phyloP scores from a whole-genome alignment of 2,329 filamentous ascomycete genomes.

The Cladophialophora yegresii region DNA sequence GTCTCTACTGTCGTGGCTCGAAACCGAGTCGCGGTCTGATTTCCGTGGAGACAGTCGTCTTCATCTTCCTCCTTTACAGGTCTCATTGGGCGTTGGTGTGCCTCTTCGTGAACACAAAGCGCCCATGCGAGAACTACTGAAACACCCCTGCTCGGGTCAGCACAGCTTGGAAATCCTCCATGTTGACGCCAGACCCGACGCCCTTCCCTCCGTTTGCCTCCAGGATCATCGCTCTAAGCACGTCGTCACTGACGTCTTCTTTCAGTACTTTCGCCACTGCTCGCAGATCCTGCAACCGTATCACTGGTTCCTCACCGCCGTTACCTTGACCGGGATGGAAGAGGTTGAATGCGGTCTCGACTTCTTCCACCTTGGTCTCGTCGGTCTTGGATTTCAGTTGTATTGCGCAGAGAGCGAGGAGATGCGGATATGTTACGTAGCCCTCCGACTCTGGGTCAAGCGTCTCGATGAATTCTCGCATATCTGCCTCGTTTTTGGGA shows the following conservation, averaged over 20 bases:
- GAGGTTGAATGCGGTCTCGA: slow-evolving; percentile 77
- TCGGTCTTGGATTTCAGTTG: slow-evolving; percentile 67
- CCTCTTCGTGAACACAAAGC: neutral
- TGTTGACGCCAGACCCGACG: slow-evolving; percentile 68
- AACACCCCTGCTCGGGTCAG: slow-evolving; percentile 84
- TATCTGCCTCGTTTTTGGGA: slow-evolving; percentile 62
- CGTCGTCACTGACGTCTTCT: slow-evolving; percentile 78
- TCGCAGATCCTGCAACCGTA: slow-evolving; percentile 76
- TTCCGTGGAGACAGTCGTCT: slow-evolving; percentile 30
- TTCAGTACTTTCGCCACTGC: slow-evolving; percentile 78
- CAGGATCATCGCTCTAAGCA: slow-evolving; percentile 89
- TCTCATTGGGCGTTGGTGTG: neutral
- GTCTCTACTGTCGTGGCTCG: slow-evolving; percentile 30
- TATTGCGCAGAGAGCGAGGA: slow-evolving; percentile 84
- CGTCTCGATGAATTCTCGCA: slow-evolving; percentile 73
- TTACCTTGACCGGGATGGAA: slow-evolving; percentile 62
- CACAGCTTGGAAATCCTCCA: slow-evolving; percentile 81
- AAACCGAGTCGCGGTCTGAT: slow-evolving; percentile 18
- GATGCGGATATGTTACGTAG: slow-evolving; percentile 74
- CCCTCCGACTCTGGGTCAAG: slow-evolving; percentile 82
- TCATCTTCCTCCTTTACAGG: neutral
- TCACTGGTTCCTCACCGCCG: slow-evolving; percentile 55
- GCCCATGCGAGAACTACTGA: slow-evolving; percentile 53
- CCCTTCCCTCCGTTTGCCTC: slow-evolving; percentile 85
- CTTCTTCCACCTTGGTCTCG: slow-evolving; percentile 60